Percentiles rank a stretch among this genome's conserved stretches.
Evolutionary conservation across 2,329 filamentous ascomycete genomes (phyloP).

Genomic region (Cyphellophora attinorum): DNA sequence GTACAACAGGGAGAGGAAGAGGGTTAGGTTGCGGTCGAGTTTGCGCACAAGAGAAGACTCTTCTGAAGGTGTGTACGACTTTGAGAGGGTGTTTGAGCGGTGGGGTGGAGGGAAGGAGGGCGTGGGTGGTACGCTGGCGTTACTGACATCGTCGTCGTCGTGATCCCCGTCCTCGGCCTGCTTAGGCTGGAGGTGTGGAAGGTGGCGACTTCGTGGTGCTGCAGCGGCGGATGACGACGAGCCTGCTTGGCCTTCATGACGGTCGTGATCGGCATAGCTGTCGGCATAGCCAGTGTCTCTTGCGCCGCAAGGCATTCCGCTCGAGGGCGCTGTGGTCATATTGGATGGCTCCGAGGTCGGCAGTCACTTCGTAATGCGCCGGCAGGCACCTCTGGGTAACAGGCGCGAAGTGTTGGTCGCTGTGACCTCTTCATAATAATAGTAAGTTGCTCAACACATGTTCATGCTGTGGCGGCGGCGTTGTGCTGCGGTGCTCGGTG

Average conservation of each 20-base stretch:
- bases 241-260: background rate
- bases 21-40: conserved; percentile 29
- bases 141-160: background rate
- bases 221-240: background rate
- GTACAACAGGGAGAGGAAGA: conserved; percentile 25
- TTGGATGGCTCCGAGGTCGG: no score
- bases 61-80: conserved; percentile 2
- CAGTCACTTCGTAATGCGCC: no score
- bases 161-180: background rate
- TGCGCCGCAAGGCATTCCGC: no score
- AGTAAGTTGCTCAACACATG: no score
- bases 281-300: no score
- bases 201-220: background rate
- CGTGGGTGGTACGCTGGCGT: background rate
- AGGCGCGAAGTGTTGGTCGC: no score
- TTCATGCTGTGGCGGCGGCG: no score
- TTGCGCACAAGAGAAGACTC: conserved; percentile 23
- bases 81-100: background rate
- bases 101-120: background rate
- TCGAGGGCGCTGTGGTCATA: no score
- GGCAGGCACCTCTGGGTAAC: no score
- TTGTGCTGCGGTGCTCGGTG: no score
- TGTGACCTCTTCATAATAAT: no score
- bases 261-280: no score
- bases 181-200: background rate